phyloP scores from a whole-genome alignment of 164 flowering plant species.

The Dillenia suffruticosa region DNA sequence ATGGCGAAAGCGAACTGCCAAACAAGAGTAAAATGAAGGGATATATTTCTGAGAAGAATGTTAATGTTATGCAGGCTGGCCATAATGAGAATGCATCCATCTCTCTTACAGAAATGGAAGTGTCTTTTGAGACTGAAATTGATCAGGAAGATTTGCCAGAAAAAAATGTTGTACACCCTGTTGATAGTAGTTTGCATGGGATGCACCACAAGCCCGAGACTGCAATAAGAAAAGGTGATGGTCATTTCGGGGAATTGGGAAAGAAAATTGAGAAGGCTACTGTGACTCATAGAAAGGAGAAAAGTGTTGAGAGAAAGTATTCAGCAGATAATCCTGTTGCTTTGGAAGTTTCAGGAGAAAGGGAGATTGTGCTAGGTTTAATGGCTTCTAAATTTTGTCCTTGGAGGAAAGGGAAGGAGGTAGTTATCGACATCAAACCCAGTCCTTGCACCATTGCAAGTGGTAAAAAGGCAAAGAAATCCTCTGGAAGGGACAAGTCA shows the following conservation, averaged over 20 bases:
- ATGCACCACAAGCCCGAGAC: neutral
- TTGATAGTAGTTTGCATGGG: neutral
- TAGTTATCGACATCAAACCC: constrained; percentile 2
- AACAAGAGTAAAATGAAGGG: constrained; percentile 4
- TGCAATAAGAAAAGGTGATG: neutral
- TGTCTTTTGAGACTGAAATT: neutral
- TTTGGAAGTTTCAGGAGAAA: constrained; percentile 8
- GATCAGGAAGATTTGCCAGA: constrained; percentile 3
- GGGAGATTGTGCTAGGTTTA: constrained; percentile 36
- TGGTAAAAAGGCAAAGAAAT: constrained; percentile 24
- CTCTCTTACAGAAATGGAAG: neutral
- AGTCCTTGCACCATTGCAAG: neutral
- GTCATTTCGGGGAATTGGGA: neutral
- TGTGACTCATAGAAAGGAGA: neutral
- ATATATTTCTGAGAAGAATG: constrained; percentile 2
- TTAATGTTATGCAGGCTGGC: neutral
- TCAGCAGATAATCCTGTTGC: constrained; percentile 4
- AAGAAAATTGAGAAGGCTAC: constrained; percentile 1
- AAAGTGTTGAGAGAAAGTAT: constrained; percentile 9
- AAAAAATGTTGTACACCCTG: neutral
- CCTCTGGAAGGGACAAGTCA: neutral
- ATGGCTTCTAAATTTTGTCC: constrained; percentile 52
- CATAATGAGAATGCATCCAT: neutral
- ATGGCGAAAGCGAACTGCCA: neutral
- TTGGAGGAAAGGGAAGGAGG: constrained; percentile 31